Evolutionary conservation across 108 stramenopile species (phyloP), one percentile per base, ranked within the genome.

Genomic region (Nitzschia sp.): DNA sequence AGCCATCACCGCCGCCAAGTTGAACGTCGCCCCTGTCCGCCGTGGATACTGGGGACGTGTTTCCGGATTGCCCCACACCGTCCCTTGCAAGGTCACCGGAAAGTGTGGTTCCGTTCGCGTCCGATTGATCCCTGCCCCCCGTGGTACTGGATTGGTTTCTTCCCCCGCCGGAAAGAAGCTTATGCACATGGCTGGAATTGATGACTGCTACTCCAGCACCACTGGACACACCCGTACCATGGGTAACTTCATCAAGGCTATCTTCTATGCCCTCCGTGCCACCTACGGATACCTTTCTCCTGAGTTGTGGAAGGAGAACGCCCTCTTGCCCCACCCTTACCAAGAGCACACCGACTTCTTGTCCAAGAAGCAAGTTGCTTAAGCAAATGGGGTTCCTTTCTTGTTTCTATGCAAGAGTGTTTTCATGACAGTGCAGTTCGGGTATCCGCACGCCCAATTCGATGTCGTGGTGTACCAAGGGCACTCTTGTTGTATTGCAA

Each of bases 241-340:
- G 86, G 98, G 98, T 72, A 99, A 99, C 95, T 98, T 95, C 83
- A 96, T 98, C 89, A 98, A 97, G 97, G 99, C 98, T 26, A 86
- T 98, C 65, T 99, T 94, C 91, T 92, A 89, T 65, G 98, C 99
- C 59, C 87, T 99, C 12, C 80, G 87, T 25, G 94, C 93, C 83
- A 97, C 98, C 55, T 99, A 98, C 84, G 95, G 95, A 65, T 99
- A 95, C 93, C 81, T 99, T 63, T 88, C 86, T 73, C 99, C 99
- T 21, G 99, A 99, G 68, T 90, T 99, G 72, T 99, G 99, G 99
- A 87, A 85, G 84, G 96, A 96, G 67, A 98, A 91, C 62, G 75
- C 79, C 24, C 72, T 95, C 62, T 64, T 81, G 38, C 59, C 83
- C 21, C 75, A 79, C 73, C 99, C 98, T 20, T 97, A 95, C 93